Percentiles rank a stretch among this genome's conserved stretches.
These are phyloP conservation scores for Phaeoacremonium minimum DNA, from an alignment of 2,329 filamentous ascomycete species.

Conservation along the genomic window DNA sequence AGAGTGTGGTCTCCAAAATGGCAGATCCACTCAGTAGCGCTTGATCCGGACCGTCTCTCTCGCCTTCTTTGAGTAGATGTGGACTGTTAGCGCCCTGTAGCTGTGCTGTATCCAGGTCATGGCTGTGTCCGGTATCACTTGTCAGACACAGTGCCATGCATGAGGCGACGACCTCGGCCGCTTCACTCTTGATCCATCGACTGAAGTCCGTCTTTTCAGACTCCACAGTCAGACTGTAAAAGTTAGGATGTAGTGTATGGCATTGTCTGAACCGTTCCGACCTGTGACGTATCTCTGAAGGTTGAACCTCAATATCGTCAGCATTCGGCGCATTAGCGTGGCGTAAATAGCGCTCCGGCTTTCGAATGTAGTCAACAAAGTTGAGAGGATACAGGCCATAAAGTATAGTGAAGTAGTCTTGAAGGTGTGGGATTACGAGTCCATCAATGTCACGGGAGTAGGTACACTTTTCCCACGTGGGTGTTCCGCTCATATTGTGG, in stretches of 20 bases:
- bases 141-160: slow-evolving; percentile 64
- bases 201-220: slow-evolving; percentile 73
- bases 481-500: slow-evolving; percentile 17
- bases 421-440: slow-evolving; percentile 59
- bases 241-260: slow-evolving; percentile 79
- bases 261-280: slow-evolving; percentile 70
- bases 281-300: slow-evolving; percentile 69
- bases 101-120: slow-evolving; percentile 4
- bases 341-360: slow-evolving; percentile 73
- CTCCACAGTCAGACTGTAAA: slow-evolving; percentile 74
- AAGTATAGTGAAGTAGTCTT: slow-evolving; percentile 75
- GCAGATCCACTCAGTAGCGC: slow-evolving; percentile 32
- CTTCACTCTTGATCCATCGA: slow-evolving; percentile 75
- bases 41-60: slow-evolving; percentile 27
- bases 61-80: slow-evolving; percentile 8
- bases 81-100: not conserved
- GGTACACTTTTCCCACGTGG: slow-evolving; percentile 60
- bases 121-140: slow-evolving; percentile 14
- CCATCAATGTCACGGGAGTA: slow-evolving; percentile 61
- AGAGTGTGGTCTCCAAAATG: slow-evolving; percentile 6
- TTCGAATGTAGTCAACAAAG: slow-evolving; percentile 81
- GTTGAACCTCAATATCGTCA: slow-evolving; percentile 74
- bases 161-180: slow-evolving; percentile 74
- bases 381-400: slow-evolving; percentile 83
- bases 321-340: slow-evolving; percentile 66